These are phyloP conservation scores for Xylaria sp. DNA, from an alignment of 2,329 filamentous ascomycete species.

Conservation along the genomic window DNA sequence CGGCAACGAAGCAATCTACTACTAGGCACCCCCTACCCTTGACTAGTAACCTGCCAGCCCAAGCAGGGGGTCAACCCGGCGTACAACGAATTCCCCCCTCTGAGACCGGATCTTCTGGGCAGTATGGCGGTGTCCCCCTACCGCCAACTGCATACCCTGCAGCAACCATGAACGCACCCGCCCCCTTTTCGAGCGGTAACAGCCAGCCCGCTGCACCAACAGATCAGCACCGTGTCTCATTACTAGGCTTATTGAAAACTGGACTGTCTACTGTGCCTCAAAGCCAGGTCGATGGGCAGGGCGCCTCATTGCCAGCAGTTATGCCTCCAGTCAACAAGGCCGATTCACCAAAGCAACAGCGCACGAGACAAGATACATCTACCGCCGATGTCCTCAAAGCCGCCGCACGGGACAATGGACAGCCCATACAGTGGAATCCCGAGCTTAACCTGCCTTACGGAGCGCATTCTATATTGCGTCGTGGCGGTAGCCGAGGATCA, in stretches of 20 bases:
- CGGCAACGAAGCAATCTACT: slow-evolving; percentile 31
- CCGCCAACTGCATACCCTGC: slow-evolving; percentile 27
- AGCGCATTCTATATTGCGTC: slow-evolving; percentile 54
- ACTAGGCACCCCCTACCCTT: slow-evolving; percentile 30
- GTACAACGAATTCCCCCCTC: slow-evolving; percentile 33
- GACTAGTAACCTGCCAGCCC: slow-evolving; percentile 17
- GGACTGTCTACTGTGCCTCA: slow-evolving; percentile 45
- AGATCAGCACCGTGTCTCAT: slow-evolving; percentile 59
- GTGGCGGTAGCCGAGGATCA: slow-evolving; percentile 43
- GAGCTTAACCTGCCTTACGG: slow-evolving; percentile 55
- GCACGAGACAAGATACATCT: slow-evolving; percentile 37
- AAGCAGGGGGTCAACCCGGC: slow-evolving; percentile 32
- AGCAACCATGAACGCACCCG: slow-evolving; percentile 34
- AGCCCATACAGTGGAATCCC: slow-evolving; percentile 51
- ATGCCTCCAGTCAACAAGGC: slow-evolving; percentile 27
- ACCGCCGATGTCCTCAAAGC: slow-evolving; percentile 45
- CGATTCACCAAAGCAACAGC: slow-evolving; percentile 40
- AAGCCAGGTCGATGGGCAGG: slow-evolving; percentile 40
- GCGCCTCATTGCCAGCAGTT: slow-evolving; percentile 9
- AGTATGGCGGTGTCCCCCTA: slow-evolving; percentile 37
- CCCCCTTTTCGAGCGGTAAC: slow-evolving; percentile 31
- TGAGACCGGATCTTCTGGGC: slow-evolving; percentile 30
- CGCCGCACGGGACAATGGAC: slow-evolving; percentile 48
- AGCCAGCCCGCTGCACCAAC: slow-evolving; percentile 41
- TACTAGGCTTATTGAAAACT: slow-evolving; percentile 67